These are phyloP conservation scores for Penicillium bovifimosum DNA, from an alignment of 495 filamentous ascomycete genomes.

Conservation along the genomic window DNA sequence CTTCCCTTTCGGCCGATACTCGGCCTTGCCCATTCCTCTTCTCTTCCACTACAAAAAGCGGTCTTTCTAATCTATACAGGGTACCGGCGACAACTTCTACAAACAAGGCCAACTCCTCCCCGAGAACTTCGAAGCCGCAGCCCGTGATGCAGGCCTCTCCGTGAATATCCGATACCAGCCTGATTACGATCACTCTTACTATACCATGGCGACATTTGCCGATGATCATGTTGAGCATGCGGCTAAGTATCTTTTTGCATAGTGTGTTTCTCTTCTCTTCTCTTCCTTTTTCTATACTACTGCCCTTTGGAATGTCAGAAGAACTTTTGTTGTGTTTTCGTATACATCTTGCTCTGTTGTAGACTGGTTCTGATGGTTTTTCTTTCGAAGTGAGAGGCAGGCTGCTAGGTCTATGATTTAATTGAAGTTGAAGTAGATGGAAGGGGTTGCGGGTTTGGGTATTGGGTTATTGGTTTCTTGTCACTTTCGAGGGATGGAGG, in stretches of 20 bases:
- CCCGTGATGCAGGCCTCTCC: constrained; percentile 60
- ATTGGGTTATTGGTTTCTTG: too few relatives aligned
- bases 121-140: constrained; percentile 84
- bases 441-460: neutral
- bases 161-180: constrained; percentile 76
- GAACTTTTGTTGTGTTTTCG: neutral
- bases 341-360: neutral
- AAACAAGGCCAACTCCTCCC: constrained; percentile 87
- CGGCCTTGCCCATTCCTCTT: neutral
- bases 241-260: constrained; percentile 69
- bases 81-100: constrained; percentile 92
- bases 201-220: constrained; percentile 82
- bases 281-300: constrained; percentile 12
- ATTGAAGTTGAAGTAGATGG: neutral
- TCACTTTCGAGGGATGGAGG: too few relatives aligned
- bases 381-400: constrained; percentile 15
- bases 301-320: neutral
- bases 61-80: constrained; percentile 44
- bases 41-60: too few relatives aligned
- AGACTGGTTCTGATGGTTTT: constrained; percentile 20
- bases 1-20: neutral
- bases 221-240: constrained; percentile 88
- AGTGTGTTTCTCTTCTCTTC: constrained; percentile 37
- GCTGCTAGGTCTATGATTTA: constrained; percentile 15
- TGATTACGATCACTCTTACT: constrained; percentile 96